Conservation (phyloP, 192 early-diverging fungal species). For the Ambispora gerdemannii region DNA sequence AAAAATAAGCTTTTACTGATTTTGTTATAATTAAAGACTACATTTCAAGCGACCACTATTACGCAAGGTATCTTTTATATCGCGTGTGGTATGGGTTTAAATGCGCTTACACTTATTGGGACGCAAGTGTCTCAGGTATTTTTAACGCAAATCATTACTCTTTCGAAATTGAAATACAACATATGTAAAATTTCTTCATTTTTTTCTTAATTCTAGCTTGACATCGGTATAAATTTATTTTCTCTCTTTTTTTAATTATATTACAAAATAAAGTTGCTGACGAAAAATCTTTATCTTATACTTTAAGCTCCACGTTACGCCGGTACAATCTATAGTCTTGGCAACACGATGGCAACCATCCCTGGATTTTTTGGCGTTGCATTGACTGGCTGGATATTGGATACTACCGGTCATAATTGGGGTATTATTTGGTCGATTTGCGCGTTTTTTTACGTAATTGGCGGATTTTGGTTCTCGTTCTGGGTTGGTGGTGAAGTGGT, state of each 20-base stretch:
- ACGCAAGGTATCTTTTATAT: conserved; percentile 31
- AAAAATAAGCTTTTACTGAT: neutral
- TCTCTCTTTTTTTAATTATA: too few species aligned
- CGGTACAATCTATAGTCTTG: conserved; percentile 42
- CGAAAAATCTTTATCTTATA: too few species aligned
- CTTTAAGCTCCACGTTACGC: conserved; percentile 38
- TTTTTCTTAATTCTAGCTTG: too few species aligned
- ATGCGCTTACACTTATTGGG: conserved; percentile 38
- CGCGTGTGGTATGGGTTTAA: conserved; percentile 35
- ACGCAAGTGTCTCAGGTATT: conserved; percentile 37
- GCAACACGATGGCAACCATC: conserved; percentile 38
- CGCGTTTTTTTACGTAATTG: conserved; percentile 32
- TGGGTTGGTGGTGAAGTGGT: conserved; percentile 1
- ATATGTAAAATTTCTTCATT: too few species aligned
- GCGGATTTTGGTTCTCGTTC: conserved; percentile 16
- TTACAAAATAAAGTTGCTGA: too few species aligned
- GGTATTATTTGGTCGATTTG: conserved; percentile 33
- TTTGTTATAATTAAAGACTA: conserved; percentile 12
- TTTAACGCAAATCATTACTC: too few species aligned
- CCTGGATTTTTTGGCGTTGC: conserved; percentile 36
- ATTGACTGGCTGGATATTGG: conserved; percentile 35
- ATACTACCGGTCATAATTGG: conserved; percentile 30
- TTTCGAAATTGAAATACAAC: too few species aligned
- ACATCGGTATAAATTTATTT: too few species aligned
- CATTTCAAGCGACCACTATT: conserved; percentile 30